Evolutionary conservation across 192 early-diverging fungal species (phyloP), one percentile per base, ranked within the genome.

Genomic region (Rhizophagus clarus): DNA sequence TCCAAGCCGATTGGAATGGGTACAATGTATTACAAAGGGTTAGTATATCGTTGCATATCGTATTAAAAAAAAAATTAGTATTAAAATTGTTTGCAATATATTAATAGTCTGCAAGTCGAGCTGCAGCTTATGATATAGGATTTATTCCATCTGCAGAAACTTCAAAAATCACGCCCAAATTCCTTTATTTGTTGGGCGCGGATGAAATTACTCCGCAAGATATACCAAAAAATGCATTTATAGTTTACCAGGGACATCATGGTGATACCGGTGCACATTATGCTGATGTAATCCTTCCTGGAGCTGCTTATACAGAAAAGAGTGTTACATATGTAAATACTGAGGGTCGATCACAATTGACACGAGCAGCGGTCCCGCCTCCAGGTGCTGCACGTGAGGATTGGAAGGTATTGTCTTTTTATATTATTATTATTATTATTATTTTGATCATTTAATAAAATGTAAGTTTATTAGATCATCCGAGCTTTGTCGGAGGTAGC

Each of bases 201-300:
- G 97, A 99, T 83, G 95, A 97, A 71, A 83, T 97, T 64, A 79
- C 82, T 26, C 82, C 95, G 8, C 82, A 83, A 42, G 93, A 93
- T 82, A 92, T 99, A 49, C 94, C 96, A 74, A 89, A 90, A 81
- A 89, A 94, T 81, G 94, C 97, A 12, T 99, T 99, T 87, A 97
- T 99, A 28, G 96, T 99, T 45, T 99, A 99, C 88, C 98, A 99
- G 88, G 98, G 98, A 34, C 98, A 99, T 89, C 98, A 99, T 86
- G 98, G 98, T 82, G 98, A 99, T 86, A 89, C 88, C 37, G 98
- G 98, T 71, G 98, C 98, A 9, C 91, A 95, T 76, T 93, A 92
- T 63, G 98, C 98, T 37, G 96, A 99, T 86, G 96, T 99, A 40
- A 93, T 99, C 75, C 90, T 99, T 80, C 98, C 98, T 14, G 97